Percentiles rank a stretch among this genome's conserved stretches.
Conservation (phyloP, 805 yeast genomes). For the Brettanomyces nanus region DNA sequence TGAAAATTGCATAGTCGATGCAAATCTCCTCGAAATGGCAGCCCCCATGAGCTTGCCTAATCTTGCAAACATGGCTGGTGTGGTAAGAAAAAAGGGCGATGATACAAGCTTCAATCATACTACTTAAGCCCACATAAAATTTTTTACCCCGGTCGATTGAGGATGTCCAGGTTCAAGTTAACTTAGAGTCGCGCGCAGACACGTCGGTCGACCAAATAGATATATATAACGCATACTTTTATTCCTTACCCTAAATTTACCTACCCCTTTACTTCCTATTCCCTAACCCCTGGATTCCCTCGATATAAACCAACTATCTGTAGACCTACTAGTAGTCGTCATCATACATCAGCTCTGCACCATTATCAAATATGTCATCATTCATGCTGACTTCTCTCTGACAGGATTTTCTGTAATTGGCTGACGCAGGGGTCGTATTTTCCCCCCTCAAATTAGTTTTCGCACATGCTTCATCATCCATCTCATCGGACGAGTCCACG, state of each 20-base stretch:
- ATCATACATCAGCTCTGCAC: background rate
- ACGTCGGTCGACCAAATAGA: no score
- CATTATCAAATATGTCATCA: background rate
- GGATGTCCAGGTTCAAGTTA: no score
- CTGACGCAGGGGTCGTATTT: background rate
- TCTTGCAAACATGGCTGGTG: background rate
- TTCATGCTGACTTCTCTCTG: background rate
- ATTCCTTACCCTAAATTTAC: no score
- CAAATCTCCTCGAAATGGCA: slow-evolving; percentile 7
- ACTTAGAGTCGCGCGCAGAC: no score
- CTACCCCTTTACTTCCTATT: no score
- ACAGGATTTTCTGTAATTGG: background rate
- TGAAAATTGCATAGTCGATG: slow-evolving; percentile 6
- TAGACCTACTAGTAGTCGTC: background rate
- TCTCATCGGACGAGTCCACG: slow-evolving; percentile 10
- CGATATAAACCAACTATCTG: no score
- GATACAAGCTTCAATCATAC: no score
- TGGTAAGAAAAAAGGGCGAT: no score
- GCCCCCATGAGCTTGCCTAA: slow-evolving; percentile 5
- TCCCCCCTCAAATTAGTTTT: background rate
- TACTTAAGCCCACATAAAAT: no score
- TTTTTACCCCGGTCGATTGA: no score
- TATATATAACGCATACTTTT: no score
- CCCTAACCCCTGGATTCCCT: no score
- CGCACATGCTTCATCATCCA: slow-evolving; percentile 5